Percentiles rank a stretch among this genome's conserved stretches.
These are phyloP conservation scores for Auriscalpium vulgare DNA, from an alignment of 768 basidiomycete genomes.

Conservation along the genomic window DNA sequence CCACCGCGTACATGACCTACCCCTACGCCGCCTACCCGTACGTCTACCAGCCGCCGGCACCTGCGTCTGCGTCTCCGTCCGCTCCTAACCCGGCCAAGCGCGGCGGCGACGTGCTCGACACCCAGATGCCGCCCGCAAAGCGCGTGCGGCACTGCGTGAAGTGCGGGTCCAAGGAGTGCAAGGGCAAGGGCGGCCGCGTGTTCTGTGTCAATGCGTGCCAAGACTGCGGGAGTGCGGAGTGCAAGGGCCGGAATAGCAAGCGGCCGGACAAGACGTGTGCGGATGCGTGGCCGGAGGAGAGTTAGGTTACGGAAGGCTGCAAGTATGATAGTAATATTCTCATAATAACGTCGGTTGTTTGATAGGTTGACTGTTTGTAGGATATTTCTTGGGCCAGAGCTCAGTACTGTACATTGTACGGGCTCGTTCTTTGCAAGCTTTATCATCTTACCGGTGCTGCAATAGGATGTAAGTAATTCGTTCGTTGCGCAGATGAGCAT, in stretches of 20 bases:
- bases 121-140: constrained; percentile 35
- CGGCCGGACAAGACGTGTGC: constrained; percentile 68
- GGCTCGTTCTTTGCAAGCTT: no score
- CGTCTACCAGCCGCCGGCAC: constrained; percentile 17
- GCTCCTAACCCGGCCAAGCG: background rate
- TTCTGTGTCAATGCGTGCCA: constrained; percentile 72
- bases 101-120: constrained; percentile 4
- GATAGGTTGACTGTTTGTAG: no score
- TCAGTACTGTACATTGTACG: no score
- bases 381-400: no score
- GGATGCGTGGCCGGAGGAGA: constrained; percentile 36
- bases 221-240: constrained; percentile 77
- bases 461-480: no score
- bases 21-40: constrained; percentile 30
- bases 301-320: no score
- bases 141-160: constrained; percentile 77
- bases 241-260: constrained; percentile 70
- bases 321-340: no score
- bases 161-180: constrained; percentile 74
- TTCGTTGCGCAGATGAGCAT: no score
- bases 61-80: constrained; percentile 5
- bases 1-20: constrained; percentile 25
- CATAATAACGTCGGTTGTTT: no score
- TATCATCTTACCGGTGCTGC: no score
- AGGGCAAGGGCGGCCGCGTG: constrained; percentile 70